Percentiles rank a stretch among this genome's conserved stretches.
Conservation (phyloP, 73 alveolate genomes). For the Stentor coeruleus region DNA sequence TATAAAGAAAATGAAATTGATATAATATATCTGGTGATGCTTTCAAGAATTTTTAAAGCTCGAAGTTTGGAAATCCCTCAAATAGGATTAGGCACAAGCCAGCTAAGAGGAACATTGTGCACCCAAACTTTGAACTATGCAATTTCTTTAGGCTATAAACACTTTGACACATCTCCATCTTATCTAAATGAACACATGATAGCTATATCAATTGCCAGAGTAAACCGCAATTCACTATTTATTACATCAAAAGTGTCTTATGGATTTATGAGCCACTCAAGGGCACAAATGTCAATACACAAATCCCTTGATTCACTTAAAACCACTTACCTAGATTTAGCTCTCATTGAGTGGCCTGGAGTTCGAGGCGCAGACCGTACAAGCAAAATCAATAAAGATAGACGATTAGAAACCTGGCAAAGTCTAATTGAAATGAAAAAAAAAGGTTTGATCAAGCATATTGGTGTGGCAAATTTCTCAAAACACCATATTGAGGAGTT, state of each 20-base stretch:
- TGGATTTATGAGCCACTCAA: constrained; percentile 27
- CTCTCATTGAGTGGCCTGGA: constrained; percentile 88
- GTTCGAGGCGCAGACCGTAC: background rate
- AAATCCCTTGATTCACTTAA: constrained; percentile 30
- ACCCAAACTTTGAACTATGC: constrained; percentile 38
- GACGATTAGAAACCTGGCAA: constrained; percentile 75
- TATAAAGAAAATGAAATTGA: no score
- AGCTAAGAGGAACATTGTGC: constrained; percentile 32
- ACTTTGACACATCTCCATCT: constrained; percentile 47
- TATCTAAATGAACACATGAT: constrained; percentile 44
- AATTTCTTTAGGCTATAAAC: constrained; percentile 44
- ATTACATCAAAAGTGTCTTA: constrained; percentile 48
- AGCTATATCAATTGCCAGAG: constrained; percentile 20
- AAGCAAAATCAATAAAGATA: constrained; percentile 40
- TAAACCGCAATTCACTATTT: constrained; percentile 32
- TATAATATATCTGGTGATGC: no score
- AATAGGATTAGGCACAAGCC: constrained; percentile 51
- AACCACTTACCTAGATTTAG: constrained; percentile 62
- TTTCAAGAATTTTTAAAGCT: background rate
- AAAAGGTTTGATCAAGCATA: constrained; percentile 66
- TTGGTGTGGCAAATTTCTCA: constrained; percentile 83
- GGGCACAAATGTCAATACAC: constrained; percentile 27
- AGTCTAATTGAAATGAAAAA: constrained; percentile 62
- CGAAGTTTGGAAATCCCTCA: constrained; percentile 32
- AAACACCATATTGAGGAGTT: constrained; percentile 65